These are phyloP conservation scores for Naganishia sp. DNA, from an alignment of 1,284 basidiomycete genomes.

Conservation along the genomic window DNA sequence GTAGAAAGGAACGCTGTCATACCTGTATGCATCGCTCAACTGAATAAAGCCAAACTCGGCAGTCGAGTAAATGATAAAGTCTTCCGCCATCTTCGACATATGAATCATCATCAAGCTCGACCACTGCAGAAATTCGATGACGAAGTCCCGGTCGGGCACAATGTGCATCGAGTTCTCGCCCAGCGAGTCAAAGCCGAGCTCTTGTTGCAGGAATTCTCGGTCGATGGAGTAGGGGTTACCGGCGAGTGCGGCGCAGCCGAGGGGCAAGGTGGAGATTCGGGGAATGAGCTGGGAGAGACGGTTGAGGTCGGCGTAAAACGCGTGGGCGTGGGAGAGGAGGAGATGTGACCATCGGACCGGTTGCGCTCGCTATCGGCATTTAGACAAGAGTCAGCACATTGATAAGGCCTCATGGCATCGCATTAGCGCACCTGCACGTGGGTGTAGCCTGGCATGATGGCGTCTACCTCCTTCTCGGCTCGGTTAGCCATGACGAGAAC, in stretches of 20 bases:
- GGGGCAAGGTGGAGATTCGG: slow-evolving; percentile 86
- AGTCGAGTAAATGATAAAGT: slow-evolving; percentile 93
- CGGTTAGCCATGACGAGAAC: slow-evolving; percentile 86
- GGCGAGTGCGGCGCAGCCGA: slow-evolving; percentile 91
- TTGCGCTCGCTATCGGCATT: slow-evolving; percentile 73
- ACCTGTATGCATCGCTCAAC: slow-evolving; percentile 95
- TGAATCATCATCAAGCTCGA: slow-evolving; percentile 88
- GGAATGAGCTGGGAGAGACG: slow-evolving; percentile 79
- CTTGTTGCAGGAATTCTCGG: slow-evolving; percentile 79
- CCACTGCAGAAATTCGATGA: slow-evolving; percentile 98
- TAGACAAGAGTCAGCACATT: neutral
- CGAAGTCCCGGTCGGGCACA: slow-evolving; percentile 94
- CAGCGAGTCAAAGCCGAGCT: slow-evolving; percentile 79
- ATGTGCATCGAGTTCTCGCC: slow-evolving; percentile 94
- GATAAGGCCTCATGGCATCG: slow-evolving; percentile 7
- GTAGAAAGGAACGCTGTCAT: slow-evolving; percentile 29
- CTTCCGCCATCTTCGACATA: slow-evolving; percentile 91
- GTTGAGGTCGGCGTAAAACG: slow-evolving; percentile 83
- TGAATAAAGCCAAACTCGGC: slow-evolving; percentile 95
- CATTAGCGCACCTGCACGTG: slow-evolving; percentile 76
- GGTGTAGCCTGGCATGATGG: slow-evolving; percentile 92
- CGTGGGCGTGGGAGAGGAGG: slow-evolving; percentile 90
- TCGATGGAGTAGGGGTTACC: slow-evolving; percentile 94
- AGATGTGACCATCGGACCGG: slow-evolving; percentile 98
- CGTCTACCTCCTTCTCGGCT: slow-evolving; percentile 87